These are phyloP conservation scores for Zanthoxylum bungeanum DNA, from an alignment of 345 rosid genomes.

Conservation along the genomic window DNA sequence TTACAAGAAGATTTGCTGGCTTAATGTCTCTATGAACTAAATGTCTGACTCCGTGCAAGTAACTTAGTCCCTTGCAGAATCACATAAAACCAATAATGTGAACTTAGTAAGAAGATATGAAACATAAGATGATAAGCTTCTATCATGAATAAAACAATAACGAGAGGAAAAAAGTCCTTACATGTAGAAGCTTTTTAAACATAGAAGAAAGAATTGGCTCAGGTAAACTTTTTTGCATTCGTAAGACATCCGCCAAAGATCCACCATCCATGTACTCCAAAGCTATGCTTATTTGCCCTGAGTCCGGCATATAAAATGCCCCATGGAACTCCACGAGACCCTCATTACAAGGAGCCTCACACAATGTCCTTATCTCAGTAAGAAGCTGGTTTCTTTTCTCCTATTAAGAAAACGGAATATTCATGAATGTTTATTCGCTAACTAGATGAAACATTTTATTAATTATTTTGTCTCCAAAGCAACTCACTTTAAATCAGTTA, in stretches of 20 bases:
- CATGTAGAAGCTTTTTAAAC: conserved; percentile 84
- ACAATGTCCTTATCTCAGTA: conserved; percentile 87
- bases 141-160: conserved; percentile 10
- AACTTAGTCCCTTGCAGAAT: conserved; percentile 64
- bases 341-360: conserved; percentile 89
- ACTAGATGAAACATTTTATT: background rate
- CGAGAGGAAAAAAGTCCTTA: conserved; percentile 25
- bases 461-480: background rate
- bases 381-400: conserved; percentile 94
- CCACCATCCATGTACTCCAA: conserved; percentile 98
- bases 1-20: conserved; percentile 93
- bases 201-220: conserved; percentile 84
- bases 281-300: conserved; percentile 95
- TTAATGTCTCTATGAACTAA: conserved; percentile 97
- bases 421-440: background rate
- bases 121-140: conserved; percentile 4
- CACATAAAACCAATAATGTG: conserved; percentile 2
- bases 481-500: background rate
- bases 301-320: conserved; percentile 89
- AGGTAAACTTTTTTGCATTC: conserved; percentile 55
- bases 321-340: conserved; percentile 97
- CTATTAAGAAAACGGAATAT: conserved; percentile 32
- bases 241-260: conserved; percentile 83
- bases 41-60: conserved; percentile 87
- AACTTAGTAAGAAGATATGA: conserved; percentile 16